Base-by-base conservation (phyloP, 2,329 filamentous ascomycete species). In the Ambrosiella beaveri region DNA sequence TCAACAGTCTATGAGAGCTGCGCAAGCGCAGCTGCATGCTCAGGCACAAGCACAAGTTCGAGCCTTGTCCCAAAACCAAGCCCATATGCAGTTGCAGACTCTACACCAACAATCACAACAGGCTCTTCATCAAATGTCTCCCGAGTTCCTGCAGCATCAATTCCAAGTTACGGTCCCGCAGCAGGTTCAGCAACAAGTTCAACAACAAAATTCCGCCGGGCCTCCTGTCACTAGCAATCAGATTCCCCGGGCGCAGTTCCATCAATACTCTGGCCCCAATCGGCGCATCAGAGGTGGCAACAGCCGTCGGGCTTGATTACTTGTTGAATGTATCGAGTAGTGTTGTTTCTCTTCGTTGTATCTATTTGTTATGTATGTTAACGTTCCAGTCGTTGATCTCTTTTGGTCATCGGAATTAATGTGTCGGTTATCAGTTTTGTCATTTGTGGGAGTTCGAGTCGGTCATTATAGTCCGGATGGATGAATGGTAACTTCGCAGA, bases 61-160 rank as follows among this genome's bases (percentile, higher is more conserved):
- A 40, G 44, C 51, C 15, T 52, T 56, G 8, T 37, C 45, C 5
- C 58, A 59, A 19, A 37, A 38, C 8, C 58, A 60, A n/a, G 40
- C 40, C 1, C 58, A 60, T 38, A 47, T 44, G 0, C 58, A 60
- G 7, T 64, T 64, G 4, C 65, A 64, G 37, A 61, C 54, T 27
- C 65, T 67, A 44, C 63, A 64, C 1, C 65, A 67, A 39, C 62
- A 56, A 15, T 41, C 59, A 38, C 55, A 55, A 44, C 57, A 57
- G 11, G n/a, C 56, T 15, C 56, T 47, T 39, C 57, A 47, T 11
- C 57, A 59, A 17, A 35, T 61, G 6, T 38, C 54, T n/a, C 36
- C 52, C 17, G 53, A 54, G n/a, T 61, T 59, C 19, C 13, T 61
- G 27, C 57, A 56, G 9, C 57, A 61, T 15, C 59, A 61, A 19